Evolutionary conservation across 106 monocot genomes (phyloP).

Genomic region (Allium sativum): DNA sequence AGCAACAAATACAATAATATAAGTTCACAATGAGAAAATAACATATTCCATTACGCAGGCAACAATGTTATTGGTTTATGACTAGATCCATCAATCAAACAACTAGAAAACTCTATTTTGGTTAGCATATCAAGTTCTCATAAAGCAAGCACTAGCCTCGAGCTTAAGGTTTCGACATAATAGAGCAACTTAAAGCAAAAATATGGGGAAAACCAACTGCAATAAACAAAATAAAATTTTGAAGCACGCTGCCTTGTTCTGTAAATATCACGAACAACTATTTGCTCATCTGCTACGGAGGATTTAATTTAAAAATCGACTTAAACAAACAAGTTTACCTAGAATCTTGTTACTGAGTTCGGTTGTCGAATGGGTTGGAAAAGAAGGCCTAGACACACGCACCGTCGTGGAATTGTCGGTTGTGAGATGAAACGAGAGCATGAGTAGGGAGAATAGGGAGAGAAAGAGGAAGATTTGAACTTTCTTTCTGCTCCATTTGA

Average conservation of each 20-base stretch:
- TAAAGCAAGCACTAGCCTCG: background rate
- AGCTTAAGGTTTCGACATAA: too few species aligned
- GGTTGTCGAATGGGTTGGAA: constrained; percentile 15
- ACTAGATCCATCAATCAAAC: background rate
- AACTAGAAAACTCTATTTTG: background rate
- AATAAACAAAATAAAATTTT: constrained; percentile 1
- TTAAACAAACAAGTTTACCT: background rate
- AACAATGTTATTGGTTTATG: background rate
- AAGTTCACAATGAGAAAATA: background rate
- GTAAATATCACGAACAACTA: background rate
- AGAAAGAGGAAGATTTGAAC: constrained; percentile 23
- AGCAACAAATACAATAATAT: background rate
- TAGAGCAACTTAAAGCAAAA: background rate
- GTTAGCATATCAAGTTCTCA: background rate
- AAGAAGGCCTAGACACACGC: constrained; percentile 10
- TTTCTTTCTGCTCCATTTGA: constrained; percentile 40
- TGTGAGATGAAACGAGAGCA: constrained; percentile 37
- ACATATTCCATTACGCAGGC: background rate
- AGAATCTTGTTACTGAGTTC: constrained; percentile 8
- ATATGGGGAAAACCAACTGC: background rate
- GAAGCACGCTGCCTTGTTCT: background rate
- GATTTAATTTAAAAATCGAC: too few species aligned
- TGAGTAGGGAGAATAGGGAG: constrained; percentile 30
- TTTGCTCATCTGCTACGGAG: constrained; percentile 3
- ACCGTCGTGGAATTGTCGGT: constrained; percentile 11